Conservation (phyloP, 1,139 yeast genomes). For the Yamadazyma epiphylla region DNA sequence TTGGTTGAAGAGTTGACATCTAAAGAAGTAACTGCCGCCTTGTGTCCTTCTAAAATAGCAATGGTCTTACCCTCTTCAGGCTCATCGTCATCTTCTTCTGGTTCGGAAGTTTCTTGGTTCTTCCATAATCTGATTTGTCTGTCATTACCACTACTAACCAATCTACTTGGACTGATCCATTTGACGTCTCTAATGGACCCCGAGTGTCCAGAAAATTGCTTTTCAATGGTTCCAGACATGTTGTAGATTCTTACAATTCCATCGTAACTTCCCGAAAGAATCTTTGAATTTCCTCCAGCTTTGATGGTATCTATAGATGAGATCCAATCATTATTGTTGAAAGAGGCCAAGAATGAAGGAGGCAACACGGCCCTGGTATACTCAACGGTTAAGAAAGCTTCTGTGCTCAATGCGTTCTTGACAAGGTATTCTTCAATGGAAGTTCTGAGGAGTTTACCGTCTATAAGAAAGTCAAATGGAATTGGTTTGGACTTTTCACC, state of each 20-base stretch:
- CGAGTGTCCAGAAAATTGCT: constrained; percentile 82
- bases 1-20: constrained; percentile 51
- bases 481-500: constrained; percentile 45
- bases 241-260: constrained; percentile 92
- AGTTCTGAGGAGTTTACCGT: constrained; percentile 74
- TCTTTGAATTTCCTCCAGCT: constrained; percentile 39
- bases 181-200: constrained; percentile 80
- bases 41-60: constrained; percentile 86
- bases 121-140: constrained; percentile 89
- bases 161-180: constrained; percentile 70
- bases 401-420: constrained; percentile 75
- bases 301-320: constrained; percentile 63
- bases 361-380: constrained; percentile 92
- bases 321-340: constrained; percentile 94
- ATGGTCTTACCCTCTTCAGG: constrained; percentile 71
- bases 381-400: constrained; percentile 75
- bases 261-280: constrained; percentile 88
- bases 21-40: constrained; percentile 77
- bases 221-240: constrained; percentile 74
- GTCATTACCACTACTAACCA: constrained; percentile 87
- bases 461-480: constrained; percentile 90
- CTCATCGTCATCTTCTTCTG: constrained; percentile 39
- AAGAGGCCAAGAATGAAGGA: constrained; percentile 85
- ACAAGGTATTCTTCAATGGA: constrained; percentile 78
- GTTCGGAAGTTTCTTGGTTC: constrained; percentile 40